A percentile compares a stretch with the other conserved stretches of the same genome.
Evolutionary conservation across 1,284 basidiomycete species (phyloP).

Genomic region (Cutaneotrichosporon dermatis): DNA sequence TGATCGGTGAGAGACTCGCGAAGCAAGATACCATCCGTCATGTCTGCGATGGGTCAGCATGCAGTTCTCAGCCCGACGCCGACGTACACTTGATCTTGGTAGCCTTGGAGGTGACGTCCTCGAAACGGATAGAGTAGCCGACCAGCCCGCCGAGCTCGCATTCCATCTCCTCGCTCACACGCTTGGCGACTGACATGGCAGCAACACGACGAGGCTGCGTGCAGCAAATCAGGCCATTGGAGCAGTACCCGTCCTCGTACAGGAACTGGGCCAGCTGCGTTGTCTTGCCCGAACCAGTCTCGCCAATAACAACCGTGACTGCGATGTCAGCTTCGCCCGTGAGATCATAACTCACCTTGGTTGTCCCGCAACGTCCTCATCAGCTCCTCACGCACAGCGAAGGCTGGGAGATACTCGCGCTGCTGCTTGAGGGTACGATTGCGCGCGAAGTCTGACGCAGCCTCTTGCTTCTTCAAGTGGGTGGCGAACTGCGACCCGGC

Average conservation of each 20-base stretch:
- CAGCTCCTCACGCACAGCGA: constrained; percentile 92
- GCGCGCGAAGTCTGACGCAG: constrained; percentile 77
- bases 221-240: constrained; percentile 83
- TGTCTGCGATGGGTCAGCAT: constrained; percentile 57
- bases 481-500: constrained; percentile 93
- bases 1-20: constrained; percentile 94
- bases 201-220: constrained; percentile 96
- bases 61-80: constrained; percentile 27
- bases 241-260: constrained; percentile 92
- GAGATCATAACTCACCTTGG: constrained; percentile 61
- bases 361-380: constrained; percentile 89
- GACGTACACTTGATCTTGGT: constrained; percentile 89
- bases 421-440: constrained; percentile 87
- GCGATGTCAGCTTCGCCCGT: background rate
- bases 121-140: constrained; percentile 96
- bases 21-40: constrained; percentile 96
- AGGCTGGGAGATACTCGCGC: constrained; percentile 93
- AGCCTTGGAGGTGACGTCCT: constrained; percentile 86
- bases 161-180: constrained; percentile 88
- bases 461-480: constrained; percentile 73
- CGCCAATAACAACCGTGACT: constrained; percentile 91
- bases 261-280: constrained; percentile 88
- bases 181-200: constrained; percentile 97
- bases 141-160: constrained; percentile 83
- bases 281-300: constrained; percentile 93